Percentiles rank a stretch among this genome's conserved stretches.
Evolutionary conservation across 768 basidiomycete genomes (phyloP).

Genomic region (Boletus rubropictus): DNA sequence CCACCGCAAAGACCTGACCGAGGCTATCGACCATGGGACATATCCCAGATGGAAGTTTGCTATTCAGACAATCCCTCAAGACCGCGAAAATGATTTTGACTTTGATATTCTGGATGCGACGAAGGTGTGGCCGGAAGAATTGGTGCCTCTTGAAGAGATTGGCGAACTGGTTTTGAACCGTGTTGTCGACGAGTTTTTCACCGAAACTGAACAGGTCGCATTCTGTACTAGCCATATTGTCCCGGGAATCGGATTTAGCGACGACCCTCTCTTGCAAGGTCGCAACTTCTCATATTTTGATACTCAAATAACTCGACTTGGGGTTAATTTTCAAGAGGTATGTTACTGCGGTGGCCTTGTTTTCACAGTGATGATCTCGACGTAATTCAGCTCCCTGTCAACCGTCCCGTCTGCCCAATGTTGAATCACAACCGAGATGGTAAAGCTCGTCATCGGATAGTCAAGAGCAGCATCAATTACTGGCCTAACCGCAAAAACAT

Average conservation of each 20-base stretch:
- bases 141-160: conserved; percentile 70
- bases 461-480: conserved; percentile 62
- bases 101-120: conserved; percentile 87
- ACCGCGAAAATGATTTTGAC: conserved; percentile 73
- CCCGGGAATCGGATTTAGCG: conserved; percentile 64
- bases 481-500: conserved; percentile 69
- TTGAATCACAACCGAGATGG: conserved; percentile 68
- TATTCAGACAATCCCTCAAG: conserved; percentile 58
- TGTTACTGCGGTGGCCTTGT: not conserved
- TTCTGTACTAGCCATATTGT: conserved; percentile 68
- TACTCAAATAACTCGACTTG: conserved; percentile 76
- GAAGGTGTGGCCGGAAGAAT: conserved; percentile 80
- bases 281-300: conserved; percentile 87
- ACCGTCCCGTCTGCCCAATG: conserved; percentile 72
- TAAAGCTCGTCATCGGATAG: conserved; percentile 48
- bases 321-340: conserved; percentile 72
- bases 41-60: conserved; percentile 77
- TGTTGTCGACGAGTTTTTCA: conserved; percentile 69
- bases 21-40: conserved; percentile 69
- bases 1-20: conserved; percentile 79
- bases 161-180: conserved; percentile 68
- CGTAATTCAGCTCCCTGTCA: conserved; percentile 64
- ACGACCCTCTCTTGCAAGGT: conserved; percentile 78
- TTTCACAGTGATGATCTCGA: not conserved
- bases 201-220: conserved; percentile 84